These are phyloP conservation scores for Fusarium austroafricanum DNA, from an alignment of 2,329 filamentous ascomycete species.

Conservation along the genomic window DNA sequence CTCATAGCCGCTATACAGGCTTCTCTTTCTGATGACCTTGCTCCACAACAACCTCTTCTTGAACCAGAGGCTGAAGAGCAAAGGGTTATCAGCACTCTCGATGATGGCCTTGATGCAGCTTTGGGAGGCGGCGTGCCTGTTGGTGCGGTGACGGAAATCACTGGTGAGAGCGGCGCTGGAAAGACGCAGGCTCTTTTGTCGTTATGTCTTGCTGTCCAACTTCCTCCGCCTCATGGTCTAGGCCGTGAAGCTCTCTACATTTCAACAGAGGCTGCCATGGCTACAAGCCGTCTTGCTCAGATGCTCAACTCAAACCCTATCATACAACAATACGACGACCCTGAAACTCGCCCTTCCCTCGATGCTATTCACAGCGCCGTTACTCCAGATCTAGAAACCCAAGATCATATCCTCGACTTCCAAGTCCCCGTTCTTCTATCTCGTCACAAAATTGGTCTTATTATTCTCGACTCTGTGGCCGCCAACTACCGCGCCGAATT, in stretches of 20 bases:
- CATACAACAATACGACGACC: constrained; percentile 55
- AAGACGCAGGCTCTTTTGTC: constrained; percentile 95
- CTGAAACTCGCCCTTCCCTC: constrained; percentile 67
- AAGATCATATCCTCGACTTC: constrained; percentile 93
- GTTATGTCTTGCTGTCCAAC: constrained; percentile 85
- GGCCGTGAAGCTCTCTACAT: constrained; percentile 87
- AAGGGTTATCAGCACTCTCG: constrained; percentile 79
- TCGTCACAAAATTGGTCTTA: constrained; percentile 80
- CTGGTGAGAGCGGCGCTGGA: constrained; percentile 91
- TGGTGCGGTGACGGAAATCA: constrained; percentile 87
- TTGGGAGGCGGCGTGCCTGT: constrained; percentile 84
- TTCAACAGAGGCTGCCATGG: constrained; percentile 88
- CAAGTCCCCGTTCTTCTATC: constrained; percentile 88
- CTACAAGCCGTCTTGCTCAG: constrained; percentile 84
- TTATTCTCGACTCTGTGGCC: constrained; percentile 91
- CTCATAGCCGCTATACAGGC: constrained; percentile 75
- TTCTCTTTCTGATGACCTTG: constrained; percentile 73
- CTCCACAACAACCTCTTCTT: constrained; percentile 44
- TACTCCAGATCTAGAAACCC: constrained; percentile 89
- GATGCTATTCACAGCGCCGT: constrained; percentile 82
- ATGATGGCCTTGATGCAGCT: constrained; percentile 74
- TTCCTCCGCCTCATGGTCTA: constrained; percentile 78
- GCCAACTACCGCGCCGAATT: constrained; percentile 97
- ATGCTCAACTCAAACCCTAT: constrained; percentile 76
- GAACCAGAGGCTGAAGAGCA: constrained; percentile 7